phyloP scores from a whole-genome alignment of 257 asterid species.

The Hygrophila difformis region DNA sequence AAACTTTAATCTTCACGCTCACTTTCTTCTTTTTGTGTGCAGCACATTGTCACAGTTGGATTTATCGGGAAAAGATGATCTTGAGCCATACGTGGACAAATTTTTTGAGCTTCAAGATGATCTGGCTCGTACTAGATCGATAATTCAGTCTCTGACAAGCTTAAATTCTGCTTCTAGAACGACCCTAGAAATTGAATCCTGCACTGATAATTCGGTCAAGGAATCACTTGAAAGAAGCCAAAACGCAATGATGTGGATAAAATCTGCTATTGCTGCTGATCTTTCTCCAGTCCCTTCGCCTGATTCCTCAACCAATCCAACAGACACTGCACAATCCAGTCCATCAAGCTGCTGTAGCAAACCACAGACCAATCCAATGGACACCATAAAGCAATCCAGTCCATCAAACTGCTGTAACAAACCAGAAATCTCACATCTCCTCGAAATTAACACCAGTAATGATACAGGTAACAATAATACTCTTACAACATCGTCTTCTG shows the following conservation, averaged over 20 bases:
- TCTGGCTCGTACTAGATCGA: conserved; percentile 35
- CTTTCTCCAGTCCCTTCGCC: conserved; percentile 33
- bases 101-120: conserved; percentile 46
- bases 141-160: conserved; percentile 43
- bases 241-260: conserved; percentile 51
- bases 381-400: conserved; percentile 14
- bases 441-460: conserved; percentile 18
- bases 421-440: conserved; percentile 26
- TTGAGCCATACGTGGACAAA: conserved; percentile 39
- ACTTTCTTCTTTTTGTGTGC: conserved; percentile 5
- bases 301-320: conserved; percentile 12
- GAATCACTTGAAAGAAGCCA: conserved; percentile 51
- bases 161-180: conserved; percentile 35
- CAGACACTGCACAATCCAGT: conserved; percentile 15
- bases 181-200: conserved; percentile 29
- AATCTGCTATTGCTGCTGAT: conserved; percentile 55
- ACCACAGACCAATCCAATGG: conserved; percentile 37
- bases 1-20: not conserved
- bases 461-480: conserved; percentile 2
- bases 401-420: conserved; percentile 5
- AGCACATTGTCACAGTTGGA: conserved; percentile 56
- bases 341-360: conserved; percentile 5
- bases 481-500: conserved; percentile 21
- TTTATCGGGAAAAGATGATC: conserved; percentile 41
- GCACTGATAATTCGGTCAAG: conserved; percentile 26